Conservation (phyloP, 1,284 basidiomycete species). For the Schizophyllum commune region DNA sequence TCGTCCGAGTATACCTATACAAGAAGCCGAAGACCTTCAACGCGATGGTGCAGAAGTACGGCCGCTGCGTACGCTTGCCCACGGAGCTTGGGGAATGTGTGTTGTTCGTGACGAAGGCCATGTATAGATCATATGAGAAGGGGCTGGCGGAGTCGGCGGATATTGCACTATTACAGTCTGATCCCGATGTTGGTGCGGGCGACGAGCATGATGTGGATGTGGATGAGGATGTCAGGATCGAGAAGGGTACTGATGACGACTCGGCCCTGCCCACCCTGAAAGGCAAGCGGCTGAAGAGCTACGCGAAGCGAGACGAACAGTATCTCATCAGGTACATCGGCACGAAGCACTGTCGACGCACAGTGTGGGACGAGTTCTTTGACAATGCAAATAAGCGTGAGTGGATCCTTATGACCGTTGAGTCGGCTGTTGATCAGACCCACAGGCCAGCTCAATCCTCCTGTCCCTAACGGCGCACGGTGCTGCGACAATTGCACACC, state of each 20-base stretch:
- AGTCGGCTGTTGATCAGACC: conserved; percentile 1
- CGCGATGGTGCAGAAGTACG: conserved; percentile 11
- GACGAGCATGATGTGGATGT: background rate
- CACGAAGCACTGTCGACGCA: conserved; percentile 8
- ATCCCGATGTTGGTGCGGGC: conserved; percentile 1
- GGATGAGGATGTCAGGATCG: background rate
- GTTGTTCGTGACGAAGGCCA: conserved; percentile 9
- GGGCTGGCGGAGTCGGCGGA: conserved; percentile 3
- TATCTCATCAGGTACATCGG: conserved; percentile 11
- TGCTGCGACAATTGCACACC: conserved; percentile 15
- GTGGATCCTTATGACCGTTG: conserved; percentile 1
- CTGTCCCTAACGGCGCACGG: conserved; percentile 7
- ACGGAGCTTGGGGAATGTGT: conserved; percentile 2
- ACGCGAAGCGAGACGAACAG: conserved; percentile 4
- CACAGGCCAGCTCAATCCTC: background rate
- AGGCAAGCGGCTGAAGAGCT: background rate
- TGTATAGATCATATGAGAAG: conserved; percentile 4
- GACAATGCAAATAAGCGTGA: conserved; percentile 11
- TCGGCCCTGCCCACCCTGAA: background rate
- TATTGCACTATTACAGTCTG: background rate
- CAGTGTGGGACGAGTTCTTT: conserved; percentile 13
- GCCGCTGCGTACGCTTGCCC: conserved; percentile 6
- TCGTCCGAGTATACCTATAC: conserved; percentile 9
- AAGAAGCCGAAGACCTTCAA: conserved; percentile 9
- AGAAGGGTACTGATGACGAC: conserved; percentile 1